Evolutionary conservation across 2,329 filamentous ascomycete species (phyloP), one percentile per base, ranked within the genome.

Genomic region (Nigrograna mackinnonii): DNA sequence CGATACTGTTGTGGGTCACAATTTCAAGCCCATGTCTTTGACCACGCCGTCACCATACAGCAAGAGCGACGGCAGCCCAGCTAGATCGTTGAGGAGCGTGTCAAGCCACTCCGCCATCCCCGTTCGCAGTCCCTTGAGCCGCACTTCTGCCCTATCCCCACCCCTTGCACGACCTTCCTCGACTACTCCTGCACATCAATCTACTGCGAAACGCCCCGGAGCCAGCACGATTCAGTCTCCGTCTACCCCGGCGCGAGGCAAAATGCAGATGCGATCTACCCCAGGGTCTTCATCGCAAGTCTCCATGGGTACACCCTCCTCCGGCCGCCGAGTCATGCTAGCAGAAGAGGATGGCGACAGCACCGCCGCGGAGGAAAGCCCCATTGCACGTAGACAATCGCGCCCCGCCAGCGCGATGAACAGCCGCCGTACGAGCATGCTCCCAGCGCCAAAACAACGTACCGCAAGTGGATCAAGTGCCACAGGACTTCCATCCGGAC

Each of bases 1-100:
- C 6, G 67, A 67, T 24, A 70, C 66, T 2, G 40, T 63, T 16
- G 57, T 70, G 17, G 68, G 68, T 2, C 68, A 71, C 45, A 59
- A 69, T 40, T 64, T 62, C 53, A 70, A 68, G 44, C 67, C 68
- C 3, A 31, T 64, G 19, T 52, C 57, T 9, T 40, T 60, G 35
- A 68, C 66, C 2, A 64, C 62, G 2, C 66, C 67, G 13, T 66
- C 66, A 12, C 60, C 61, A 1, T 56, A 67, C 37, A 48, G 55
- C 18, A 68, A 57, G 35, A 32, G 22, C n/a, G 22, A 42, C 16
- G 35, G 50, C 6, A 45, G 51, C 5, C 45, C 56, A 6, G 39
- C 52, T 2, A 43, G 51, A 26, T 50, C 54, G 3, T 44, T 64
- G 11, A 51, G 60, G 16, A 61, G 55, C 32, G 54, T 58, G 4